These are phyloP conservation scores for Eragrostis curvula DNA, from an alignment of 176 grass and related monocot genomes.

Conservation along the genomic window DNA sequence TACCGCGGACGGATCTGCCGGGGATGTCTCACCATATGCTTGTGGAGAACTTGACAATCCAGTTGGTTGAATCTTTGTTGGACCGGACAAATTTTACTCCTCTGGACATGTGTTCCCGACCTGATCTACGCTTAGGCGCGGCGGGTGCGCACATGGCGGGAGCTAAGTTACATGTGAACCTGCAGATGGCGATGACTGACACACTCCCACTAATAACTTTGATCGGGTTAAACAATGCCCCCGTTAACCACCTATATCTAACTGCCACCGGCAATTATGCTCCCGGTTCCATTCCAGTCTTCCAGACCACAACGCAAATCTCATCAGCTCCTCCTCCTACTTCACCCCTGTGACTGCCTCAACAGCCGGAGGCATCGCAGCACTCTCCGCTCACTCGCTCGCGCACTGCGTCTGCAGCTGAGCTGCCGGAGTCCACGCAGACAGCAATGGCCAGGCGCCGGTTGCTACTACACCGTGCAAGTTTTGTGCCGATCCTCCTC, in stretches of 20 bases:
- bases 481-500: not conserved
- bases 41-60: too few relatives aligned
- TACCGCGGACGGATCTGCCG: too few relatives aligned
- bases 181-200: conserved; percentile 12
- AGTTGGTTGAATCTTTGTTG: not conserved
- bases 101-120: not conserved
- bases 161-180: conserved; percentile 16
- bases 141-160: conserved; percentile 15
- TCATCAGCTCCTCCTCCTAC: not conserved
- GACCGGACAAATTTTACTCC: not conserved
- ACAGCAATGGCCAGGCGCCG: too few relatives aligned
- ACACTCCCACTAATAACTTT: not conserved
- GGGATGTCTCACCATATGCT: too few relatives aligned
- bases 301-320: too few relatives aligned
- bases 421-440: too few relatives aligned
- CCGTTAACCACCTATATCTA: conserved; percentile 20
- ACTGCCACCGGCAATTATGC: conserved; percentile 18
- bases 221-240: not conserved
- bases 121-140: conserved; percentile 14
- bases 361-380: too few relatives aligned
- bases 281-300: not conserved
- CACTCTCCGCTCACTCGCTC: too few relatives aligned
- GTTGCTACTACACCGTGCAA: not conserved
- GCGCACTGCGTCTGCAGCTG: too few relatives aligned
- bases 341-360: too few relatives aligned